Conservation (phyloP, 345 rosid species). For the Bruguiera gymnorhiza region DNA sequence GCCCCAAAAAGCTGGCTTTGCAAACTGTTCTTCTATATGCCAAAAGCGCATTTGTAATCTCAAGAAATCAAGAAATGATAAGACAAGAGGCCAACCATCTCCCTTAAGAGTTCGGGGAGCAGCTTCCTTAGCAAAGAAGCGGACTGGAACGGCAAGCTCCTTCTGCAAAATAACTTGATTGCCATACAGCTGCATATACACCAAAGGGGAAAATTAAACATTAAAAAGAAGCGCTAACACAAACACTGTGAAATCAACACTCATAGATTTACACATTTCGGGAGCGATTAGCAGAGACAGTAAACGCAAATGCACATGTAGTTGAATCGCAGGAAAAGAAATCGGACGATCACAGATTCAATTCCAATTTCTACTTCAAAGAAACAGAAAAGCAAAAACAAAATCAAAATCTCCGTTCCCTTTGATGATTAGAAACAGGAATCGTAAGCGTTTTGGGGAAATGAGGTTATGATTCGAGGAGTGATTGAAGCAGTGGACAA, state of each 20-base stretch:
- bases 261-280: not conserved
- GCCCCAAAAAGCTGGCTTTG: no score
- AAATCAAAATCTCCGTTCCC: not conserved
- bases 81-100: slow-evolving; percentile 59
- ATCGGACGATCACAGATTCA: not conserved
- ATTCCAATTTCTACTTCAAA: not conserved
- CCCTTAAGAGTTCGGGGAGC: slow-evolving; percentile 67
- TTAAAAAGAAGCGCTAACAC: not conserved
- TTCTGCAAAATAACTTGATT: slow-evolving; percentile 43
- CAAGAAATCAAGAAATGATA: no score
- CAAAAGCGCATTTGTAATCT: not conserved
- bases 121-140: slow-evolving; percentile 73
- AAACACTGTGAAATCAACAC: not conserved
- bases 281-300: not conserved
- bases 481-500: not conserved
- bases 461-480: not conserved
- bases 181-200: slow-evolving; percentile 52
- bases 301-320: not conserved
- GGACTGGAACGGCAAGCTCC: slow-evolving; percentile 53
- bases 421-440: not conserved
- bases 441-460: not conserved
- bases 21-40: no score
- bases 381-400: not conserved
- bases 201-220: not conserved
- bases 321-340: not conserved